Evolutionary conservation across 805 yeast genomes (phyloP).

Genomic region (Saturnispora sanitii): DNA sequence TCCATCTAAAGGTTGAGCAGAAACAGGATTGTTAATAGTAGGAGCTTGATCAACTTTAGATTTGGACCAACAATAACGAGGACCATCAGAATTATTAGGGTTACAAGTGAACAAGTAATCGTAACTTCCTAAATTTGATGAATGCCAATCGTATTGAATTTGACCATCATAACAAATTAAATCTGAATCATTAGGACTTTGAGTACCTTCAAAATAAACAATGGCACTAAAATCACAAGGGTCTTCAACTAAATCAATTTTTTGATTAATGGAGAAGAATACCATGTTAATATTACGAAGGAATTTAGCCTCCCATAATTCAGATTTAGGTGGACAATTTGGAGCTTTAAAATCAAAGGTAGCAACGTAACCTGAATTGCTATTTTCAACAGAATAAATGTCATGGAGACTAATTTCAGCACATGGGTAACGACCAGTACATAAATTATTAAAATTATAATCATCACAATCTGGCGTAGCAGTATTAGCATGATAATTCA

Average conservation of each 20-base stretch:
- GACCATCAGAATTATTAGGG: constrained; percentile 18
- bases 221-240: constrained; percentile 20
- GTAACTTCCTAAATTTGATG: constrained; percentile 7
- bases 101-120: constrained; percentile 19
- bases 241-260: constrained; percentile 13
- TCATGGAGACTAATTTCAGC: constrained; percentile 6
- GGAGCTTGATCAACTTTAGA: neutral
- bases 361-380: constrained; percentile 2
- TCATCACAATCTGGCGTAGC: constrained; percentile 5
- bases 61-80: constrained; percentile 17
- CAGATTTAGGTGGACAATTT: constrained; percentile 1
- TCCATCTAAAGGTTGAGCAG: neutral
- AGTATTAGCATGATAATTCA: neutral
- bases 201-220: constrained; percentile 15
- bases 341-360: constrained; percentile 9
- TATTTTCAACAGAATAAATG: neutral
- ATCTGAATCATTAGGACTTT: constrained; percentile 9
- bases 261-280: constrained; percentile 12
- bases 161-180: constrained; percentile 18
- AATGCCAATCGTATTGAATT: constrained; percentile 23
- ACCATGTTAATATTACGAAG: neutral
- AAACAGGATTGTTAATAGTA: neutral
- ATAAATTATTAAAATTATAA: constrained; percentile 2
- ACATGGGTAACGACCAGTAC: constrained; percentile 9
- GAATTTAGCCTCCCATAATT: constrained; percentile 13